Base-by-base conservation (phyloP, 768 basidiomycete genomes). In the Leccinum variicolor region DNA sequence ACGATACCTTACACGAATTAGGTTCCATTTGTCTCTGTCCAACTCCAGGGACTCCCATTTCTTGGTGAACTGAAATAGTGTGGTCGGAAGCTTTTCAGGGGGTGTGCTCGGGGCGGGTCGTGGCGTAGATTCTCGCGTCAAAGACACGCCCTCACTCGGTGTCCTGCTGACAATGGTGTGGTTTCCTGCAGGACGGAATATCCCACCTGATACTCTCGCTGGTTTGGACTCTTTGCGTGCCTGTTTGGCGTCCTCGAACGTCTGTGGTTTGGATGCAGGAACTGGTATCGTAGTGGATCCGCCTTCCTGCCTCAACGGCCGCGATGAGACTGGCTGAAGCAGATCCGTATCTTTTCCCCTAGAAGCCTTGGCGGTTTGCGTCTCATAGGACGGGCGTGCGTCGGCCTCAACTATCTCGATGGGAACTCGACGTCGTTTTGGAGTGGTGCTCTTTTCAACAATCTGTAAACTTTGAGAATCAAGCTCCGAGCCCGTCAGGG, bases 111-210 rank as follows among this genome's bases (percentile, higher is more conserved):
- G 13, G 21, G 33, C 17, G 28, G 57, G 36, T 34, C 36, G 58
- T 55, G 55, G 6, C 1, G 26, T 48, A 17, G 52, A 28, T 41
- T 58, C 50, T 47, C 25, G 61, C 17, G 52, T 23, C 3, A 63
- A 57, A 29, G 58, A 33, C 8, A 43, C n/a, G 10, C 52, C 48
- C 36, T 57, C 62, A 8, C 8, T 59, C 31, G 67, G 66, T 52
- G 75, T 63, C 19, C 70, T 74, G 15, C 77, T 65, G 59, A 91
- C 81, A 10, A 90, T 69, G 2, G 81, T 86, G 46, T 79, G 81
- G 17, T 81, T 74, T 1, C 90, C 90, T 13, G 83, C 78, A 3
- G 78, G 73, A 26, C 84, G 81, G 73, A 92, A 89, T 52, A 92
- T 87, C 0, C 89, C 90, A 8, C 89, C 90, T 1, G 87, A 84